Percentiles rank a stretch among this genome's conserved stretches.
Conservation (phyloP, 225 moss, liverwort and hornwort species). For the Rhytidiadelphus loreus region DNA sequence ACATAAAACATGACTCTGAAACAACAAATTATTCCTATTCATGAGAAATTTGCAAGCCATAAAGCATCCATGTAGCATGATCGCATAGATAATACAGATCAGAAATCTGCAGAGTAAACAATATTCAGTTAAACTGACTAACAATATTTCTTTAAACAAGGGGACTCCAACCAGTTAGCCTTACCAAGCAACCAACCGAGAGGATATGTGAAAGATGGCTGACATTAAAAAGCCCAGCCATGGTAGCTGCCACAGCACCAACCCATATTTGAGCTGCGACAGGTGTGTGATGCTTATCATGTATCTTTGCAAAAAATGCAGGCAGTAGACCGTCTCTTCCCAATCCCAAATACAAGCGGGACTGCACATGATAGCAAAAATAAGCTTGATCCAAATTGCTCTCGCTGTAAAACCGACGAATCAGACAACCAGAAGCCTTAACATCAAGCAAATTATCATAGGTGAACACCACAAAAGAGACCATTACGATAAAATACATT, state of each 20-base stretch:
- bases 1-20: background rate
- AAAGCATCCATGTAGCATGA: background rate
- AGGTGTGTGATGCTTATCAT: conserved; percentile 64
- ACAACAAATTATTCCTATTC: background rate
- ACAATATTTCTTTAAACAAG: background rate
- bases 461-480: background rate
- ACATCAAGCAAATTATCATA: background rate
- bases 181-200: conserved; percentile 93
- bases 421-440: background rate
- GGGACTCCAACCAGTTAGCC: background rate
- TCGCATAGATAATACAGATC: background rate
- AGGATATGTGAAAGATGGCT: conserved; percentile 98
- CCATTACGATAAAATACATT: background rate
- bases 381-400: background rate
- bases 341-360: conserved; percentile 84
- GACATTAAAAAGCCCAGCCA: conserved; percentile 75
- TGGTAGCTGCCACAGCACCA: conserved; percentile 59
- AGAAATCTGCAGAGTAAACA: background rate
- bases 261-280: conserved; percentile 88
- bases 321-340: conserved; percentile 93
- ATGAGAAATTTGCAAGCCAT: background rate
- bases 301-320: conserved; percentile 60
- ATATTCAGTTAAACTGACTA: background rate
- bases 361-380: conserved; percentile 40
- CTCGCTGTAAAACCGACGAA: background rate